Percentiles rank a stretch among this genome's conserved stretches.
phyloP scores from a whole-genome alignment of 106 monocot genomes.

The Dioscorea dumetorum region DNA sequence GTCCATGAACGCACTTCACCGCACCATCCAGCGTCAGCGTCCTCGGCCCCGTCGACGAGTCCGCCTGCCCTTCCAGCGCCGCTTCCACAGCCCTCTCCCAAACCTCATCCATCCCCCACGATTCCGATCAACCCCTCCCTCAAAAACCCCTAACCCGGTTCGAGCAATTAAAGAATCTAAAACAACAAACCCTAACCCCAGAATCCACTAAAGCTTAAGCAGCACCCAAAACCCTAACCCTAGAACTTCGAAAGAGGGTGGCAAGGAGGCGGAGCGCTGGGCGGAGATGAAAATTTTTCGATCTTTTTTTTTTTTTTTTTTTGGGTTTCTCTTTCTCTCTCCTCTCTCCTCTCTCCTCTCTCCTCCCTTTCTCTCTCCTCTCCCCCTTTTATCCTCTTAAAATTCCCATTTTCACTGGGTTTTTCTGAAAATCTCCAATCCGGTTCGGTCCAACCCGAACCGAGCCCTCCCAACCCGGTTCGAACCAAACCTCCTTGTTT shows the following conservation, averaged over 20 bases:
- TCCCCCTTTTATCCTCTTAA: background rate
- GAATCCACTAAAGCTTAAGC: background rate
- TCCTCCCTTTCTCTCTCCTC: background rate
- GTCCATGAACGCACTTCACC: conserved; percentile 81
- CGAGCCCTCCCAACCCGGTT: conserved; percentile 1
- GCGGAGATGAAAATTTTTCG: background rate
- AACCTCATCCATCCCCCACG: conserved; percentile 59
- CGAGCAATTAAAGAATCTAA: background rate
- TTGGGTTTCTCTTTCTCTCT: too few species aligned
- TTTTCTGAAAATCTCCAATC: background rate
- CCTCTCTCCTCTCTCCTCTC: too few species aligned
- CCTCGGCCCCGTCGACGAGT: conserved; percentile 30
- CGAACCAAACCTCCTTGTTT: background rate
- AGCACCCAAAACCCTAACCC: background rate
- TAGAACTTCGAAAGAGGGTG: background rate
- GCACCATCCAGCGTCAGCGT: conserved; percentile 79
- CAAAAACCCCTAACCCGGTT: background rate
- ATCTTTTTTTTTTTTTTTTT: too few species aligned
- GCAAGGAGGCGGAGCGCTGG: conserved; percentile 1
- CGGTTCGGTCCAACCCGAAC: background rate
- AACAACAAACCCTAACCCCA: background rate
- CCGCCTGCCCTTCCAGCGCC: conserved; percentile 45
- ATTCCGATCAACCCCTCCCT: conserved; percentile 9
- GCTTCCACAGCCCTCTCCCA: conserved; percentile 93
- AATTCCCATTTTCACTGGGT: background rate